A percentile compares a stretch with the other conserved stretches of the same genome.
These are phyloP conservation scores for Gastroboletus turbinatus DNA, from an alignment of 1,284 basidiomycete genomes.

Conservation along the genomic window DNA sequence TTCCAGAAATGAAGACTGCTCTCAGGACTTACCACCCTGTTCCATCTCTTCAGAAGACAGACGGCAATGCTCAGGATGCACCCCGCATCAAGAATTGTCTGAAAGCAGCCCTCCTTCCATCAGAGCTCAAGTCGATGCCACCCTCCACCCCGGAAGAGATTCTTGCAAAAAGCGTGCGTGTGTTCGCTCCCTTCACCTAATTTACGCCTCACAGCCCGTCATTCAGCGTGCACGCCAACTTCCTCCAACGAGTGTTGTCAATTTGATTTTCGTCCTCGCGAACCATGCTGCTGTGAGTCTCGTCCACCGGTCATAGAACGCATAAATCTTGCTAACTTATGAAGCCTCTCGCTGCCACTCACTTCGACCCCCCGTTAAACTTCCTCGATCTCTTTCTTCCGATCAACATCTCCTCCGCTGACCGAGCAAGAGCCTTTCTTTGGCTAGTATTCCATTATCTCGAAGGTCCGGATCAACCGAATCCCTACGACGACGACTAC, in stretches of 20 bases:
- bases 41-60: constrained; percentile 63
- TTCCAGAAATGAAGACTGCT: constrained; percentile 69
- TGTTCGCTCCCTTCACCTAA: neutral
- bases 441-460: constrained; percentile 80
- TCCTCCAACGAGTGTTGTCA: constrained; percentile 79
- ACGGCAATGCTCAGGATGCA: constrained; percentile 68
- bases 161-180: constrained; percentile 56
- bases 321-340: constrained; percentile 6
- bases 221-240: constrained; percentile 53
- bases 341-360: constrained; percentile 65
- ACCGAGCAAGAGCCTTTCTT: constrained; percentile 74
- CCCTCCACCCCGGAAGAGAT: constrained; percentile 74
- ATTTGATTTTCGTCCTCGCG: constrained; percentile 62
- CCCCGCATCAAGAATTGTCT: constrained; percentile 72
- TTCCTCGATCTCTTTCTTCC: constrained; percentile 83
- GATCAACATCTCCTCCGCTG: constrained; percentile 63
- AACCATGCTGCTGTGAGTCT: constrained; percentile 62
- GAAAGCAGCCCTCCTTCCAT: constrained; percentile 74
- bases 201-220: constrained; percentile 6
- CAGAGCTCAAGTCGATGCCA: constrained; percentile 64
- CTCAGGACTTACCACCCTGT: constrained; percentile 72
- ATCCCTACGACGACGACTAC: constrained; percentile 66
- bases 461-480: constrained; percentile 54
- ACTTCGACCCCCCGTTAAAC: constrained; percentile 75
- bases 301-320: neutral